These are phyloP conservation scores for Hymenoscyphus occultus DNA, from an alignment of 2,329 filamentous ascomycete genomes.

Conservation along the genomic window DNA sequence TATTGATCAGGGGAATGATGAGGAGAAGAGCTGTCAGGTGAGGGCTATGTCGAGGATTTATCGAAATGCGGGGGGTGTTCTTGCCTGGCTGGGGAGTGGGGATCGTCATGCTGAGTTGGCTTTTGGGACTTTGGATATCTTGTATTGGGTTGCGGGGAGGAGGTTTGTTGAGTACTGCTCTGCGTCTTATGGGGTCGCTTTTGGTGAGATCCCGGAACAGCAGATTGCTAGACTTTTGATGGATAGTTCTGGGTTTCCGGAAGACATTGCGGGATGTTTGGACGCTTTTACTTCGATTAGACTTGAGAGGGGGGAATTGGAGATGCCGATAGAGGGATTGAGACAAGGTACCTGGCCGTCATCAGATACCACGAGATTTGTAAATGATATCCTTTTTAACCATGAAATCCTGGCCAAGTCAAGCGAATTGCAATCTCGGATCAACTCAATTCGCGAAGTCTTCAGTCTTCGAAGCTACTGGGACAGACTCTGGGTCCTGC, in stretches of 20 bases:
- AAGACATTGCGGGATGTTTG: neutral
- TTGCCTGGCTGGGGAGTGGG: neutral
- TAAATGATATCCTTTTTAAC: neutral
- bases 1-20: neutral
- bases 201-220: neutral
- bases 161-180: neutral
- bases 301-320: neutral
- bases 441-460: neutral
- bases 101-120: neutral
- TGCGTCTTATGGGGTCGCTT: neutral
- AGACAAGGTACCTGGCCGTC: neutral
- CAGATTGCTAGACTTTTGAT: neutral
- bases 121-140: neutral
- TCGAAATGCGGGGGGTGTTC: neutral
- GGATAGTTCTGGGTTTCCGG: neutral
- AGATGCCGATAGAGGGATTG: neutral
- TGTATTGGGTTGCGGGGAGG: neutral
- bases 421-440: neutral
- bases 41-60: neutral
- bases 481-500: neutral
- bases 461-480: neutral
- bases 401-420: neutral
- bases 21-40: neutral
- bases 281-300: neutral
- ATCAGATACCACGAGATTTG: neutral